These are phyloP conservation scores for Trifolium subterraneum DNA, from an alignment of 306 rosid genomes.

Conservation along the genomic window DNA sequence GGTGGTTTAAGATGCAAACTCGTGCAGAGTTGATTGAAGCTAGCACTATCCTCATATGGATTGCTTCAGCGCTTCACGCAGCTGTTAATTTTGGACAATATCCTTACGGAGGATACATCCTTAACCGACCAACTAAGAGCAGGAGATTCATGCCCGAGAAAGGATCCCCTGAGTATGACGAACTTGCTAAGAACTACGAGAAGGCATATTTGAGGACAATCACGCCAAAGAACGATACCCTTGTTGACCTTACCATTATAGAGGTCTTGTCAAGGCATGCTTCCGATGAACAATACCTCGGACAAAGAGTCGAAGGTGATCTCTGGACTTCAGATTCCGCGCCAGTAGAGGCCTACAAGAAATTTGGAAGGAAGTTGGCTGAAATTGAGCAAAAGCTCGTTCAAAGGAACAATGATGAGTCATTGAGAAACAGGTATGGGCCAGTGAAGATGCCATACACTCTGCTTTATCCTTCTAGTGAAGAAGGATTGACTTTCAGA, in stretches of 20 bases:
- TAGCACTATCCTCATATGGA: slow-evolving; percentile 62
- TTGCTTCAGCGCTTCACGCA: slow-evolving; percentile 72
- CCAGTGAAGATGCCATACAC: slow-evolving; percentile 78
- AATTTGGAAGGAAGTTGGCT: slow-evolving; percentile 37
- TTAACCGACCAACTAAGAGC: slow-evolving; percentile 71
- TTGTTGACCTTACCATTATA: slow-evolving; percentile 60
- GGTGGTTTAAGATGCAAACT: slow-evolving; percentile 66
- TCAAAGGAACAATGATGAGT: slow-evolving; percentile 41
- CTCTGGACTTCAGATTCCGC: slow-evolving; percentile 39
- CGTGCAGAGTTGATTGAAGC: slow-evolving; percentile 48
- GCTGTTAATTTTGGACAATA: slow-evolving; percentile 77
- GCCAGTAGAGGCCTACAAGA: slow-evolving; percentile 40
- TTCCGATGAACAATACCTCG: slow-evolving; percentile 64
- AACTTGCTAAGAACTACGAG: slow-evolving; percentile 53
- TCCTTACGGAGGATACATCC: slow-evolving; percentile 71
- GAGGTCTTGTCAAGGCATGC: slow-evolving; percentile 73
- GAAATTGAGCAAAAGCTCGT: slow-evolving; percentile 41
- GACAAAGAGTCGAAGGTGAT: slow-evolving; percentile 48
- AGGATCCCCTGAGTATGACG: slow-evolving; percentile 60
- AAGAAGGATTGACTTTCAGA: slow-evolving; percentile 67
- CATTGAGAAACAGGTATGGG: slow-evolving; percentile 59
- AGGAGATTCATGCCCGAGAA: slow-evolving; percentile 62
- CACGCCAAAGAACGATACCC: slow-evolving; percentile 57
- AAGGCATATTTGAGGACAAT: slow-evolving; percentile 60
- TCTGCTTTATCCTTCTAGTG: slow-evolving; percentile 70